A percentile compares a stretch with the other conserved stretches of the same genome.
These are phyloP conservation scores for Phytophthora syringae DNA, from an alignment of 352 stramenopile genomes.

Conservation along the genomic window DNA sequence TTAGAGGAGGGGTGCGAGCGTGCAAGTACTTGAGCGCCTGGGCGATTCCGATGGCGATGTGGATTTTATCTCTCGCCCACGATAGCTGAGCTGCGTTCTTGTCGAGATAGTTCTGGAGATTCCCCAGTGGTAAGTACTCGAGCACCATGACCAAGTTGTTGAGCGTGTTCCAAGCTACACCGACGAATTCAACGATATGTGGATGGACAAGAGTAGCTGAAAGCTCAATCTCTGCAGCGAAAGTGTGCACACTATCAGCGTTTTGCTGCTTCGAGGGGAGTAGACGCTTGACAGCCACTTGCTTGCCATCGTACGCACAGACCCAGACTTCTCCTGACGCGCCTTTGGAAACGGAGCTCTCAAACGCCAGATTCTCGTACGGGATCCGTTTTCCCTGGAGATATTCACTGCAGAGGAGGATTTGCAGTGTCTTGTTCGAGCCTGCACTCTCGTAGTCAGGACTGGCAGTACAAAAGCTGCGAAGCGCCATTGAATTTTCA, in stretches of 20 bases:
- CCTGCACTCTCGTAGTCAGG: slow-evolving; percentile 20
- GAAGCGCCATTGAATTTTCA: not conserved
- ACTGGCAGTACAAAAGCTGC: not conserved
- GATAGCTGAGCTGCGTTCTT: slow-evolving; percentile 21
- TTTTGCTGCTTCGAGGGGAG: slow-evolving; percentile 24
- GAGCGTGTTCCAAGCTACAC: slow-evolving; percentile 50
- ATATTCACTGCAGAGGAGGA: slow-evolving; percentile 5
- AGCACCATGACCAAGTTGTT: slow-evolving; percentile 40
- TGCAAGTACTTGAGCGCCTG: slow-evolving; percentile 38
- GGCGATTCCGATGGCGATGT: slow-evolving; percentile 29
- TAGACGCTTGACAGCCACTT: slow-evolving; percentile 48
- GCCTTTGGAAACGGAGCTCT: slow-evolving; percentile 24
- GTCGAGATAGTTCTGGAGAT: slow-evolving; percentile 22
- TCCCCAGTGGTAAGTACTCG: slow-evolving; percentile 24
- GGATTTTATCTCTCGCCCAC: slow-evolving; percentile 38
- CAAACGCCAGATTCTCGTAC: slow-evolving; percentile 15
- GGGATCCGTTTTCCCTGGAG: slow-evolving; percentile 22
- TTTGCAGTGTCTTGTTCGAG: slow-evolving; percentile 23
- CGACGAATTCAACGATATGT: slow-evolving; percentile 52
- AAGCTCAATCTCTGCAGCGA: slow-evolving; percentile 45
- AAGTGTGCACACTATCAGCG: slow-evolving; percentile 25
- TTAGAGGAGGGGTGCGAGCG: slow-evolving; percentile 24
- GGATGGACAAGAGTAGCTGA: slow-evolving; percentile 48
- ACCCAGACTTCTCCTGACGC: slow-evolving; percentile 49
- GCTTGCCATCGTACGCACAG: slow-evolving; percentile 40